Conservation (phyloP, 2,329 filamentous ascomycete species). For the Reticulascus tulasneorum region DNA sequence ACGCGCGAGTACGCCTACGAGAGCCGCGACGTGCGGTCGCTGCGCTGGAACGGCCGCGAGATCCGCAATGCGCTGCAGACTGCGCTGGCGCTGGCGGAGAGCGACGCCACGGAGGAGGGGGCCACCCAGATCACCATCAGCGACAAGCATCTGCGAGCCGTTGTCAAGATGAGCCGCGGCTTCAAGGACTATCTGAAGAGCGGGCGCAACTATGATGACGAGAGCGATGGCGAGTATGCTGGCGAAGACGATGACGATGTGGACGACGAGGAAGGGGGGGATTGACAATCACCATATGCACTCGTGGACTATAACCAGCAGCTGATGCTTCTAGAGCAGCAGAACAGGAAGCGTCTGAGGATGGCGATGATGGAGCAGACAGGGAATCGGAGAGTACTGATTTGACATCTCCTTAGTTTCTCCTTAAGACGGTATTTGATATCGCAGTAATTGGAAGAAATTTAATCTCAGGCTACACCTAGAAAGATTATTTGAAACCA, state of each 20-base stretch:
- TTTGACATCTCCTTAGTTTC: too few relatives aligned
- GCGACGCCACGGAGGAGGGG: constrained; percentile 14
- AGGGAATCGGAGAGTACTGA: too few relatives aligned
- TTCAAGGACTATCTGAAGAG: constrained; percentile 25
- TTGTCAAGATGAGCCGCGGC: constrained; percentile 17
- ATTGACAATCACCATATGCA: too few relatives aligned
- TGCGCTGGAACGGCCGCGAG: constrained; percentile 21
- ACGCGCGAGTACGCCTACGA: constrained; percentile 19
- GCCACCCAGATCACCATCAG: constrained; percentile 14
- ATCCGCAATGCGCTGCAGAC: constrained; percentile 33
- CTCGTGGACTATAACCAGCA: too few relatives aligned
- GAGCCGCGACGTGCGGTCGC: constrained; percentile 11
- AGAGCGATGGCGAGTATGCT: constrained; percentile 9
- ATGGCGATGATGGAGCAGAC: constrained; percentile 34
- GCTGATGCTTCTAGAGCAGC: too few relatives aligned
- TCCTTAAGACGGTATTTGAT: too few relatives aligned
- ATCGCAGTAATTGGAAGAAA: too few relatives aligned
- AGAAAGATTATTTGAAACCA: too few relatives aligned
- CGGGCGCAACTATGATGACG: constrained; percentile 7
- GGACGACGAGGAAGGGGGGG: too few relatives aligned
- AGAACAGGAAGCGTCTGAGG: too few relatives aligned
- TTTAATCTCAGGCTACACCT: too few relatives aligned
- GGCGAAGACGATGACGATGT: constrained; percentile 11
- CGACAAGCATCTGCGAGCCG: constrained; percentile 18
- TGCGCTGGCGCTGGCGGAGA: constrained; percentile 25